Conservation (phyloP, 768 basidiomycete genomes). For the Rhizopogon rudus region DNA sequence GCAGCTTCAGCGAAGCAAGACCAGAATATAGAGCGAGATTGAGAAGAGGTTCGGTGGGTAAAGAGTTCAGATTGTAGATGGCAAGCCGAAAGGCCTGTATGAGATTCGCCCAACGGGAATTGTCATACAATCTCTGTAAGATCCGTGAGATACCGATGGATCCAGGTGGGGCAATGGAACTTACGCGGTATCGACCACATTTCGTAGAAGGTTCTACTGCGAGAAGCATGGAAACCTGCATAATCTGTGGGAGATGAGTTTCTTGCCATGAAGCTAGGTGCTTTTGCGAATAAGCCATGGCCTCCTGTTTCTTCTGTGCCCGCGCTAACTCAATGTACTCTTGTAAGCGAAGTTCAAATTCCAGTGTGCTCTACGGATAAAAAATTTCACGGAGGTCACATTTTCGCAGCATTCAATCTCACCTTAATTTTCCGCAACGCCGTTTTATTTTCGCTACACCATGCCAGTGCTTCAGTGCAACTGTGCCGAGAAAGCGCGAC, state of each 20-base stretch:
- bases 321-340: constrained; percentile 93
- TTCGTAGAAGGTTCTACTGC: constrained; percentile 68
- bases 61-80: constrained; percentile 81
- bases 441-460: constrained; percentile 96
- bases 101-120: constrained; percentile 69
- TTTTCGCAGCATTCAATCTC: constrained; percentile 8
- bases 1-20: constrained; percentile 84
- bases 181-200: constrained; percentile 77
- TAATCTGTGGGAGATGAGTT: constrained; percentile 74
- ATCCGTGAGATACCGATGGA: constrained; percentile 1
- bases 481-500: constrained; percentile 67
- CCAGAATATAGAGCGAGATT: constrained; percentile 89
- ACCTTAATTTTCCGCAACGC: constrained; percentile 91
- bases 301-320: constrained; percentile 56
- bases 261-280: constrained; percentile 79
- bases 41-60: constrained; percentile 84
- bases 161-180: constrained; percentile 9
- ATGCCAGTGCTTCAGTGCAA: constrained; percentile 85
- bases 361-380: constrained; percentile 73
- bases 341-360: constrained; percentile 93
- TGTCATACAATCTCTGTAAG: constrained; percentile 76
- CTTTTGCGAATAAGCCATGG: constrained; percentile 81
- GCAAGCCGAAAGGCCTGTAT: constrained; percentile 78
- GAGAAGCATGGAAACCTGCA: constrained; percentile 70
- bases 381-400: constrained; percentile 8